phyloP scores from a whole-genome alignment of 225 moss, liverwort and hornwort species.

The Neckera pumila region DNA sequence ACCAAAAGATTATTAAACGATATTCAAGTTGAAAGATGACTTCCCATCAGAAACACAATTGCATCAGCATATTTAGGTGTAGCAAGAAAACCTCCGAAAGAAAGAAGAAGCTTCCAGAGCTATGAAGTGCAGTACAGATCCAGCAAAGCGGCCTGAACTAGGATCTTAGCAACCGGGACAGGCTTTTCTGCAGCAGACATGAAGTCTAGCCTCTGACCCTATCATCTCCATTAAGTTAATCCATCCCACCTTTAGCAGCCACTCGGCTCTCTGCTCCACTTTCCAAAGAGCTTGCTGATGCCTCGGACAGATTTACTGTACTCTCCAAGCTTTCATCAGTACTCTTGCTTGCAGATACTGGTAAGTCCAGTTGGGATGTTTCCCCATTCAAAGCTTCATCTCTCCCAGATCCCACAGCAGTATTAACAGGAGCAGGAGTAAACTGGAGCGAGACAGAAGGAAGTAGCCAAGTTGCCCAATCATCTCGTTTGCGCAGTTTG shows the following conservation, averaged over 20 bases:
- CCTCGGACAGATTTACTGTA: neutral
- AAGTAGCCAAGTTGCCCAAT: constrained; percentile 89
- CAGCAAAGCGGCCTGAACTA: constrained; percentile 32
- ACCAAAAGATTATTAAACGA: neutral
- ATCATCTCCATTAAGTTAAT: constrained; percentile 20
- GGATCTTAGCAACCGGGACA: constrained; percentile 21
- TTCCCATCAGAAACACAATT: neutral
- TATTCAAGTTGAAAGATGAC: neutral
- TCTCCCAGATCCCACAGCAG: constrained; percentile 8
- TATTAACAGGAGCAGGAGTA: constrained; percentile 17
- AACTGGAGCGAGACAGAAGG: constrained; percentile 39
- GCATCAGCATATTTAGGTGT: constrained; percentile 18
- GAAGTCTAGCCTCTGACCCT: constrained; percentile 25
- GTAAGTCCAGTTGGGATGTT: neutral
- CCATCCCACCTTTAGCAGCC: constrained; percentile 47
- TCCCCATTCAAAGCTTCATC: constrained; percentile 19
- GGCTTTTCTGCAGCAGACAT: constrained; percentile 19
- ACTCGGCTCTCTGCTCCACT: constrained; percentile 37
- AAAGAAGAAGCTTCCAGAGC: constrained; percentile 28
- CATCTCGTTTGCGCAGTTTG: constrained; percentile 81
- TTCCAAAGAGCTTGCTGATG: constrained; percentile 13
- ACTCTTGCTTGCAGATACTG: constrained; percentile 8
- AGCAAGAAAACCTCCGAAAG: constrained; percentile 35
- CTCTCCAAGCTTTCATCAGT: constrained; percentile 17
- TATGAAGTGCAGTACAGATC: constrained; percentile 23